Percentiles rank a stretch among this genome's conserved stretches.
Conservation (phyloP, 352 stramenopile genomes). For the Phytophthora cryptogea region DNA sequence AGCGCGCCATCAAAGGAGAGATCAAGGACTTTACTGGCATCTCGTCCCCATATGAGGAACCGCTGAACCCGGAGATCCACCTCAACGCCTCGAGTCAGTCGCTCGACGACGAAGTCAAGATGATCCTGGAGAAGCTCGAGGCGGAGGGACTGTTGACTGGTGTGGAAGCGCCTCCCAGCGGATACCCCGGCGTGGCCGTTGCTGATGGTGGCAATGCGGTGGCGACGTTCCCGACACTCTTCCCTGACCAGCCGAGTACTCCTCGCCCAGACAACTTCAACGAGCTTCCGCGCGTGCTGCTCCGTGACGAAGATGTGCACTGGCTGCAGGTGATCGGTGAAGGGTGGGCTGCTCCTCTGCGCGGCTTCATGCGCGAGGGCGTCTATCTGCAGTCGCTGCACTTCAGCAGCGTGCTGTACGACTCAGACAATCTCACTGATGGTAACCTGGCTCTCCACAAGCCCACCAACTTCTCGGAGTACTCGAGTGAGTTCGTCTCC, state of each 20-base stretch:
- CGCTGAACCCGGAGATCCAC: constrained; percentile 93
- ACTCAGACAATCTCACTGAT: constrained; percentile 95
- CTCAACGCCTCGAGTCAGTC: constrained; percentile 95
- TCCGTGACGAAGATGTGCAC: constrained; percentile 98
- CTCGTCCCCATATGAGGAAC: constrained; percentile 97
- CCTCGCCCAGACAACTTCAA: constrained; percentile 41
- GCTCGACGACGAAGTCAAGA: constrained; percentile 86
- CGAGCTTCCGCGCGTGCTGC: constrained; percentile 90
- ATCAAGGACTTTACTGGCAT: constrained; percentile 99
- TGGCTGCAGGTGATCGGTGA: constrained; percentile 98
- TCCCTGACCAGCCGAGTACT: constrained; percentile 48
- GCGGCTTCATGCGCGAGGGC: constrained; percentile 98
- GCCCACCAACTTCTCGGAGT: constrained; percentile 93
- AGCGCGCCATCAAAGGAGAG: constrained; percentile 93
- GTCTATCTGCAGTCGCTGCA: constrained; percentile 96
- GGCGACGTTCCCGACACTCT: constrained; percentile 58
- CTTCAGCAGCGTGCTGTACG: constrained; percentile 97
- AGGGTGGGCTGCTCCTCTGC: constrained; percentile 95
- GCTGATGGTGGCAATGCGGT: constrained; percentile 90
- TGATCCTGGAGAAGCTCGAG: constrained; percentile 66
- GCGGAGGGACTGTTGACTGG: constrained; percentile 66
- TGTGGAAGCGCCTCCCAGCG: constrained; percentile 49
- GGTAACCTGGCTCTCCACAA: constrained; percentile 79
- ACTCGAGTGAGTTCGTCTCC: constrained; percentile 81
- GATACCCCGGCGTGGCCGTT: constrained; percentile 78